These are phyloP conservation scores for Penicillium cinerascens DNA, from an alignment of 495 filamentous ascomycete genomes.

Conservation along the genomic window DNA sequence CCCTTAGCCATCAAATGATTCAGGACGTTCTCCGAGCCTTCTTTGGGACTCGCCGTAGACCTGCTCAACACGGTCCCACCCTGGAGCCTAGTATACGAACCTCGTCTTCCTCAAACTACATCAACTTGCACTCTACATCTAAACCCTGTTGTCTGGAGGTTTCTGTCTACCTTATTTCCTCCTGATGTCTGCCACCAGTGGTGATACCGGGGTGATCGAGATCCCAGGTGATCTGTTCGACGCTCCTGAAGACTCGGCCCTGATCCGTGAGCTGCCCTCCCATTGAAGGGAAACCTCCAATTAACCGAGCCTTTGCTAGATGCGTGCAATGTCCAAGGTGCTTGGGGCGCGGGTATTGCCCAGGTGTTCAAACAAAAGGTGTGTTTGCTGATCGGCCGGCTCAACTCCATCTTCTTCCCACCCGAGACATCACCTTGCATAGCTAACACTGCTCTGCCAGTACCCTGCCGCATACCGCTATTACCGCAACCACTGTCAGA, in stretches of 20 bases:
- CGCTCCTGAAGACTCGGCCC: slow-evolving; percentile 36
- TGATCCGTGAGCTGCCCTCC: slow-evolving; percentile 39
- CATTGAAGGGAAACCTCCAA: neutral
- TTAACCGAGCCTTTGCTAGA: slow-evolving; percentile 24
- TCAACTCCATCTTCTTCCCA: neutral
- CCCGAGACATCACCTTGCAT: neutral
- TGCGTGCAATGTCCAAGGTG: slow-evolving; percentile 44
- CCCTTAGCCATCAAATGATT: neutral
- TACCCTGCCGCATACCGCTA: slow-evolving; percentile 39
- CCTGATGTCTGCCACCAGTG: neutral
- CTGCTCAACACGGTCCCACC: too few species aligned
- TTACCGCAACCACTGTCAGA: slow-evolving; percentile 34
- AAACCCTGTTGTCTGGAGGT: too few species aligned
- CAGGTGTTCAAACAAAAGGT: slow-evolving; percentile 32
- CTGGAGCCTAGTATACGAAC: neutral
- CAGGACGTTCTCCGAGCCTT: neutral
- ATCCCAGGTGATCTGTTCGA: slow-evolving; percentile 41
- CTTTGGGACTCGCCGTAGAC: neutral
- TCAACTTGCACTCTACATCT: neutral
- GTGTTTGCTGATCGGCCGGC: neutral
- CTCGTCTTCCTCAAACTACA: neutral
- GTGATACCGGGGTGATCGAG: slow-evolving; percentile 19
- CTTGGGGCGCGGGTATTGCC: slow-evolving; percentile 46
- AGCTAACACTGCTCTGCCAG: slow-evolving; percentile 19
- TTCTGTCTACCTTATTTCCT: too few species aligned